Evolutionary conservation across 208 protist genomes (phyloP).

Genomic region (Phytomonas francai): DNA sequence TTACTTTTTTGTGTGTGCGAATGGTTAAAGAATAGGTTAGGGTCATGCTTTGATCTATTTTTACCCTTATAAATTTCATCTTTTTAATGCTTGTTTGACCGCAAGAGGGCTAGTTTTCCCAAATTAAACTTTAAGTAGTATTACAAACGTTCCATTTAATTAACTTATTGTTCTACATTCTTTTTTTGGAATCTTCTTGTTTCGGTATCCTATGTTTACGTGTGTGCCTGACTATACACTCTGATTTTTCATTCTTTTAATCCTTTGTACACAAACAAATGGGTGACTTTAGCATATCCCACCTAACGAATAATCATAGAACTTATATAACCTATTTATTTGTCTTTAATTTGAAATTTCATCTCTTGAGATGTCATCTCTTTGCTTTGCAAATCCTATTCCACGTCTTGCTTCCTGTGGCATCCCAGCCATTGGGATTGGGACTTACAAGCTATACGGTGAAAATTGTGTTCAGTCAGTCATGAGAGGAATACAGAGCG

Average conservation of each 20-base stretch:
- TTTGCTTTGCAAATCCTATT: not conserved
- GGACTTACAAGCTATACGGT: conserved; percentile 74
- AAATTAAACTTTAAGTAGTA: not conserved
- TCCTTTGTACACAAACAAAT: not conserved
- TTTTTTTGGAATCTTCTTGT: not conserved
- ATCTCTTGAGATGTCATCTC: not conserved
- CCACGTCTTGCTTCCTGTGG: not conserved
- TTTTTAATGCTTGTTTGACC: not conserved
- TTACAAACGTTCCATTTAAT: not conserved
- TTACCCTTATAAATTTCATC: not conserved
- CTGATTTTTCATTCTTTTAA: conserved; percentile 7
- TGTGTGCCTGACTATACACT: not conserved
- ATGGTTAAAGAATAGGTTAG: not conserved
- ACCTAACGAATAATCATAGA: not conserved
- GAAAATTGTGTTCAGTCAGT: conserved; percentile 49
- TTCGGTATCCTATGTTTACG: not conserved
- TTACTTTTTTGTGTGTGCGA: not conserved
- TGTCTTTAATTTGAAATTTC: not conserved
- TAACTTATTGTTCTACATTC: conserved; percentile 1
- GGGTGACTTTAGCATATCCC: not conserved
- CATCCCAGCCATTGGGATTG: conserved; percentile 64
- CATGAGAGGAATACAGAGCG: conserved; percentile 33
- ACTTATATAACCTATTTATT: not conserved
- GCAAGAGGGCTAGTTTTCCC: not conserved
- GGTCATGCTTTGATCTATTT: conserved; percentile 8